Base-by-base conservation (phyloP, 2,329 filamentous ascomycete species). In the Cephalotrichum gorgonifer region DNA sequence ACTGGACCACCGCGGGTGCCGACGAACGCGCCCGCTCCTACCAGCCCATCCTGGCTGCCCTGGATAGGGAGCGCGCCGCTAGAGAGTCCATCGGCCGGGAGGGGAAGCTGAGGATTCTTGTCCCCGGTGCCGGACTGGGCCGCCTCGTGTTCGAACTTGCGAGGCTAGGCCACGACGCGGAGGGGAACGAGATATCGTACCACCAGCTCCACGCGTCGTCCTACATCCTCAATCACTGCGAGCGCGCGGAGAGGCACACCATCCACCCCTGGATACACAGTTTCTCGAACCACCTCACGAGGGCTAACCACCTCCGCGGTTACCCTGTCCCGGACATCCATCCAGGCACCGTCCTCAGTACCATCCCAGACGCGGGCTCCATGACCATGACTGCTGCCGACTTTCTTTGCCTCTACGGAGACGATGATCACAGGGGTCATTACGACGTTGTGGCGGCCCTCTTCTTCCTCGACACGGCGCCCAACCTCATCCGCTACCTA, bases 391-490 rank as follows among this genome's bases (percentile, higher is more conserved):
- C 85, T 22, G 86, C 90, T 0, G 89, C 88, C 3, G 93, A 98
- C 62, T 98, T 98, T 60, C 78, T 94, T 50, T 84, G 88, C n/a
- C 66, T 90, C 1, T 98, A 98, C 63, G 76, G 74, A 25, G 74
- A 83, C 51, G 71, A 76, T 1, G 75, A 77, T 1, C 78, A 86
- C 56, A 64, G 68, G 8, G 74, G 74, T 1, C 58, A 64, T 0
- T 97, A 89, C 63, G 83, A 96, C 58, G 89, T 85, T 1, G 88
- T 97, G 2, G 82, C 87, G 0, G 88, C 86, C 3, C 86, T 95
- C 11, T 98, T 97, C 69, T 98, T 98, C 70, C 84, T 98, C 51
- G 94, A 98, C 63, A 98, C 93, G 1, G 93, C 93, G 2, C 90
- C 91, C 1, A 97, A 98, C 62, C 64, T 96, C 28, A 85, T 97